Conservation (phyloP, 352 stramenopile species). For the Aphanomyces euteiches region DNA sequence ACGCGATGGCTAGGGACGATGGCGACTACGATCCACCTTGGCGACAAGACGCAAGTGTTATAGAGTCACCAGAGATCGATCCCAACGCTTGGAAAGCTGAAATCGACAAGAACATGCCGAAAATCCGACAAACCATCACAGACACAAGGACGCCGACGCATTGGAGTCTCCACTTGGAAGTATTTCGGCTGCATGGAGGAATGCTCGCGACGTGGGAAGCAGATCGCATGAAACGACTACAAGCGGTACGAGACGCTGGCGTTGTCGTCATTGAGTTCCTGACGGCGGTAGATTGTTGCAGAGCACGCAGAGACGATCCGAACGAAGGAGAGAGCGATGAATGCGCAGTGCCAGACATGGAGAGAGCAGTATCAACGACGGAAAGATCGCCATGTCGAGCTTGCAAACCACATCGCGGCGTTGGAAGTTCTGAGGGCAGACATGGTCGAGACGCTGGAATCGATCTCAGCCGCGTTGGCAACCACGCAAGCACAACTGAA, state of each 20-base stretch:
- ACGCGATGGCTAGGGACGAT: not conserved
- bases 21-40: not conserved
- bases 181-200: no score
- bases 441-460: not conserved
- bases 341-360: constrained; percentile 3
- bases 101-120: constrained; percentile 12
- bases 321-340: not conserved
- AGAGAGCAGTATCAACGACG: not conserved
- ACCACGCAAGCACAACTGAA: not conserved
- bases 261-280: not conserved
- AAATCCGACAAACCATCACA: not conserved
- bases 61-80: constrained; percentile 3
- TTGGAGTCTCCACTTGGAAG: no score
- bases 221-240: no score
- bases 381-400: not conserved
- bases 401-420: not conserved
- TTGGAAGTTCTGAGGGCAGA: not conserved
- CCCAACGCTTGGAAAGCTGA: constrained; percentile 5
- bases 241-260: not conserved
- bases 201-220: no score
- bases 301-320: not conserved
- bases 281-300: not conserved
- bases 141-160: no score
- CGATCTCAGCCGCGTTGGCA: not conserved
- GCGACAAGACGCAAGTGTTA: constrained; percentile 18